Conservation (phyloP, 345 rosid species). For the Rhodomyrtus tomentosa region DNA sequence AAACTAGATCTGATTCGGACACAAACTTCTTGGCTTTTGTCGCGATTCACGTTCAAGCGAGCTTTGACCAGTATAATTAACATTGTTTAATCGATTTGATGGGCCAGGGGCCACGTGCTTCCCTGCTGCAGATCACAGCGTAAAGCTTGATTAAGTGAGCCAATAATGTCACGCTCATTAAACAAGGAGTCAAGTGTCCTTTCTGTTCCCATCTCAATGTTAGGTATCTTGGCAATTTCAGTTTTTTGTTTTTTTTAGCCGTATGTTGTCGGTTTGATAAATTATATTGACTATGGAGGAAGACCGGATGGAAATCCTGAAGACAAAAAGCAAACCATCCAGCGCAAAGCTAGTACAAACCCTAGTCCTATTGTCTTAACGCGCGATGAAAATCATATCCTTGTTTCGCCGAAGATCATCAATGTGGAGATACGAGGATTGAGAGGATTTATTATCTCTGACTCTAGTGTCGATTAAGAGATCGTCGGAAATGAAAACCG, state of each 20-base stretch:
- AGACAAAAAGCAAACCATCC: neutral
- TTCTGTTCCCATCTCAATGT: neutral
- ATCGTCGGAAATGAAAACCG: neutral
- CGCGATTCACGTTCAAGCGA: neutral
- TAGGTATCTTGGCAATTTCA: neutral
- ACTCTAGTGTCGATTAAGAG: neutral
- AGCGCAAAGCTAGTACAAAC: neutral
- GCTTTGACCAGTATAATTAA: neutral
- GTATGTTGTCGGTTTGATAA: neutral
- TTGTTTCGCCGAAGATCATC: neutral
- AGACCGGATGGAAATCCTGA: neutral
- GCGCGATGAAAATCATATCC: neutral
- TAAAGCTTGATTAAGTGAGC: neutral
- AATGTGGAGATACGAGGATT: neutral
- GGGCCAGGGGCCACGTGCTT: neutral
- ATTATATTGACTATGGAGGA: neutral
- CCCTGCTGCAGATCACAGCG: neutral
- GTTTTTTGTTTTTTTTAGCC: neutral
- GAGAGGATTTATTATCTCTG: neutral
- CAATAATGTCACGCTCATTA: neutral
- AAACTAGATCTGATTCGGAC: neutral
- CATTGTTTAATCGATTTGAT: neutral
- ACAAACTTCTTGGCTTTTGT: neutral
- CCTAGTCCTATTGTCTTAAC: neutral
- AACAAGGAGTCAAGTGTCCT: neutral